Evolutionary conservation across 495 filamentous ascomycete species (phyloP).

Genomic region (Jackrogersella minutella): DNA sequence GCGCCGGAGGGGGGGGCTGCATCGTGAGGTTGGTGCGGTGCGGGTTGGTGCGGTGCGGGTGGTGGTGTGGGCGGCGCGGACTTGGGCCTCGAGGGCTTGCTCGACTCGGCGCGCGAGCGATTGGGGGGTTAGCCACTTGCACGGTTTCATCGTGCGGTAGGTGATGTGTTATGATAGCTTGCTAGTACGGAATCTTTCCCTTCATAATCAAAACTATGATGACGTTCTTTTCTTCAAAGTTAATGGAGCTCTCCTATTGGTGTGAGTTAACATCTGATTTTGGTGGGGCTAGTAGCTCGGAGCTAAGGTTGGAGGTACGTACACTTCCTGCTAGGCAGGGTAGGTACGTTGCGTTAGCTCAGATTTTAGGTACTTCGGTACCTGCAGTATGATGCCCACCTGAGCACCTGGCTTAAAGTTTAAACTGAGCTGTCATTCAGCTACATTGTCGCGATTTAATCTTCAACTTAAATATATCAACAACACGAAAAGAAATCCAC

Average conservation of each 20-base stretch:
- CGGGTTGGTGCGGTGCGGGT: constrained; percentile 17
- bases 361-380: not conserved
- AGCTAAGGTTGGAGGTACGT: too few relatives aligned
- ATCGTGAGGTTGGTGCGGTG: constrained; percentile 19
- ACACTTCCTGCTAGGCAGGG: not conserved
- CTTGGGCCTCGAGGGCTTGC: constrained; percentile 37
- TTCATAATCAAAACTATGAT: not conserved
- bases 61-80: constrained; percentile 8
- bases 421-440: not conserved
- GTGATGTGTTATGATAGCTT: not conserved
- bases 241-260: constrained; percentile 23
- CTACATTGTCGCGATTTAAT: too few relatives aligned
- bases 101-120: constrained; percentile 36
- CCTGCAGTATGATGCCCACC: not conserved
- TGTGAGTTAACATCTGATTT: not conserved
- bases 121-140: constrained; percentile 23
- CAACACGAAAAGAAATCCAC: too few relatives aligned
- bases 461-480: too few relatives aligned
- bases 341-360: not conserved
- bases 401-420: too few relatives aligned
- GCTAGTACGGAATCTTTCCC: not conserved
- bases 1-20: constrained; percentile 32
- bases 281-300: constrained; percentile 11
- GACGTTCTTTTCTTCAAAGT: constrained; percentile 32
- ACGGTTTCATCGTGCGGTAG: constrained; percentile 30